Percentiles rank a stretch among this genome's conserved stretches.
Evolutionary conservation across 441 rosid genomes (phyloP).

Genomic region (Adansonia madagascariensis): DNA sequence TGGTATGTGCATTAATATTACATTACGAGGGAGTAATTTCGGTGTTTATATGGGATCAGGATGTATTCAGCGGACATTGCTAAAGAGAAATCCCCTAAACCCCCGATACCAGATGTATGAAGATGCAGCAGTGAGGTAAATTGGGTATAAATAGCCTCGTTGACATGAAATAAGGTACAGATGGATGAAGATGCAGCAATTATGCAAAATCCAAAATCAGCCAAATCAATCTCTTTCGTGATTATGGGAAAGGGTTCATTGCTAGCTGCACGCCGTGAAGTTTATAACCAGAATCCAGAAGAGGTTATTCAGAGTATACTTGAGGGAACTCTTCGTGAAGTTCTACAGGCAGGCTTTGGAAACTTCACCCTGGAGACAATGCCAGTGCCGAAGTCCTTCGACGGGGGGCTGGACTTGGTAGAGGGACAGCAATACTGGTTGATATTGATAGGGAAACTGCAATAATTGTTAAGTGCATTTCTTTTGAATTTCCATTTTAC

Average conservation of each 20-base stretch:
- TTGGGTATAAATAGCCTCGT: conserved; percentile 15
- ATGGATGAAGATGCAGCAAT: conserved; percentile 70
- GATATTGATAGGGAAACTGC: conserved; percentile 70
- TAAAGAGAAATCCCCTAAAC: conserved; percentile 36
- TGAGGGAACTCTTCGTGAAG: conserved; percentile 84
- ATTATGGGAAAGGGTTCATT: conserved; percentile 76
- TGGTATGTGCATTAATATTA: not conserved
- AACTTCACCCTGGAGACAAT: conserved; percentile 56
- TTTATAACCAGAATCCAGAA: conserved; percentile 82
- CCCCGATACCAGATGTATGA: conserved; percentile 28
- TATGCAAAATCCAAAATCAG: conserved; percentile 74
- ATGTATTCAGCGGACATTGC: conserved; percentile 36
- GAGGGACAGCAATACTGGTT: conserved; percentile 78
- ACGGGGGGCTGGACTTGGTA: conserved; percentile 56
- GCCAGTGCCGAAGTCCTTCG: conserved; percentile 56
- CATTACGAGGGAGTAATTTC: conserved; percentile 42
- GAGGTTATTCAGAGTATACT: conserved; percentile 91
- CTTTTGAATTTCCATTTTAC: not conserved
- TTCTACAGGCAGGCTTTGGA: conserved; percentile 63
- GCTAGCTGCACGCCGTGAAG: conserved; percentile 80
- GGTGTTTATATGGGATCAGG: conserved; percentile 71
- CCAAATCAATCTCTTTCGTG: conserved; percentile 89
- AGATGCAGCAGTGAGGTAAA: no score
- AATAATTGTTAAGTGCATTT: not conserved
- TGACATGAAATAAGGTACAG: conserved; percentile 41